Evolutionary conservation across 2,329 filamentous ascomycete species (phyloP).

Genomic region (Xenosphaeropsis pyriputrescens): DNA sequence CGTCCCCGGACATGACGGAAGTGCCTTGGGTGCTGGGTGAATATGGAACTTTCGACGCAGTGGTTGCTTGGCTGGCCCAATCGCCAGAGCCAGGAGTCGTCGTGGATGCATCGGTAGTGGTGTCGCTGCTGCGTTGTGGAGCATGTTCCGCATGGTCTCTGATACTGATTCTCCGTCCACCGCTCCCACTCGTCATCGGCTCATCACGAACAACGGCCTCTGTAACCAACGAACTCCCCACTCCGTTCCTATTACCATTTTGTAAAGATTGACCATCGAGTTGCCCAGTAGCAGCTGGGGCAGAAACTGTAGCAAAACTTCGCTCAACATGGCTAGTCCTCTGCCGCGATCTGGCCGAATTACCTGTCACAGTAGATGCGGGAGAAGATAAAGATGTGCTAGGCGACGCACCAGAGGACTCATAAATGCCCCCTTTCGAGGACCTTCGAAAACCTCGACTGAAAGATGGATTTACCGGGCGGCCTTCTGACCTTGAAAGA

Average conservation of each 20-base stretch:
- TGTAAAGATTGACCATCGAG: slow-evolving; percentile 6
- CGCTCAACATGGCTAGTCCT: slow-evolving; percentile 17
- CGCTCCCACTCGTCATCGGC: no score
- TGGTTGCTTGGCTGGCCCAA: slow-evolving; percentile 48
- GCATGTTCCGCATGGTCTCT: slow-evolving; percentile 2
- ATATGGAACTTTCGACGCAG: slow-evolving; percentile 46
- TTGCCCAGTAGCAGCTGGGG: slow-evolving; percentile 3
- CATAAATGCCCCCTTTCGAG: slow-evolving; percentile 3
- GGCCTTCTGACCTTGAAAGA: neutral
- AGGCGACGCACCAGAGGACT: slow-evolving; percentile 12
- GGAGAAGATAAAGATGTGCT: slow-evolving; percentile 5
- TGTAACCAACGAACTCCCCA: slow-evolving; percentile 10
- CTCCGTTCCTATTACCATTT: slow-evolving; percentile 4
- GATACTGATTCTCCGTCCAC: no score
- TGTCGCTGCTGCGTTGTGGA: slow-evolving; percentile 41
- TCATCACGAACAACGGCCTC: slow-evolving; percentile 11
- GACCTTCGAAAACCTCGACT: slow-evolving; percentile 2
- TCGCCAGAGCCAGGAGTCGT: slow-evolving; percentile 38
- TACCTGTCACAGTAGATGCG: slow-evolving; percentile 1
- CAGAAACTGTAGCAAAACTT: slow-evolving; percentile 12
- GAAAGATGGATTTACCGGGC: neutral
- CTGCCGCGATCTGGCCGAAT: slow-evolving; percentile 10
- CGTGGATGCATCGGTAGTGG: slow-evolving; percentile 45
- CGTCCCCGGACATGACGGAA: slow-evolving; percentile 45
- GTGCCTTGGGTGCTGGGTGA: slow-evolving; percentile 52